Percentiles rank a stretch among this genome's conserved stretches.
Evolutionary conservation across 768 basidiomycete genomes (phyloP).

Genomic region (Lepiota venenata): DNA sequence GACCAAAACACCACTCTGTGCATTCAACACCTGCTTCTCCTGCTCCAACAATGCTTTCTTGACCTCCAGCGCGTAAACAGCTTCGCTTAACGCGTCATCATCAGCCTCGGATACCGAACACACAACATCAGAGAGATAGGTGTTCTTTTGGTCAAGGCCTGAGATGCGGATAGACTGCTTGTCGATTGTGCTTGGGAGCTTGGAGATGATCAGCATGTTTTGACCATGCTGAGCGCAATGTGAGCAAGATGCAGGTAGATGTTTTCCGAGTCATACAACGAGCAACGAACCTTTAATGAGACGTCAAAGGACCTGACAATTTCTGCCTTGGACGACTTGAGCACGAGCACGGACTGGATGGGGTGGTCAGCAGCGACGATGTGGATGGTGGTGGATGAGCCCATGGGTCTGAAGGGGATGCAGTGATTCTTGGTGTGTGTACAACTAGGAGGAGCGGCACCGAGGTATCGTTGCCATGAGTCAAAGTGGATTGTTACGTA

Average conservation of each 20-base stretch:
- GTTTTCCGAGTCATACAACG: background rate
- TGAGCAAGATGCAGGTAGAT: too few species aligned
- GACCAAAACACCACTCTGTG: constrained; percentile 39
- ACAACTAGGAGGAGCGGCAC: too few species aligned
- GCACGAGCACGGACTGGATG: constrained; percentile 54
- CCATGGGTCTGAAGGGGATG: too few species aligned
- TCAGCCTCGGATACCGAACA: constrained; percentile 30
- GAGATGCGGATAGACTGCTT: constrained; percentile 50
- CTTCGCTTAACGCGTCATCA: constrained; percentile 24
- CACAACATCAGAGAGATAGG: constrained; percentile 48
- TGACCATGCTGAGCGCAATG: constrained; percentile 39
- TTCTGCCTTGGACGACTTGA: constrained; percentile 54
- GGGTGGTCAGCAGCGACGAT: constrained; percentile 34
- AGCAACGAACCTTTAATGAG: constrained; percentile 39
- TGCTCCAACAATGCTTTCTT: constrained; percentile 33
- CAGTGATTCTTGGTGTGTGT: too few species aligned
- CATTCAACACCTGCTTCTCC: constrained; percentile 35
- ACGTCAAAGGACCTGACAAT: constrained; percentile 48
- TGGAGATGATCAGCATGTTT: constrained; percentile 46
- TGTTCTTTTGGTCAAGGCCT: constrained; percentile 29
- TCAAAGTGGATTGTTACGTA: too few species aligned
- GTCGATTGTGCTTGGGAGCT: constrained; percentile 47
- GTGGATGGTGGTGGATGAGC: too few species aligned
- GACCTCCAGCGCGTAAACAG: constrained; percentile 29
- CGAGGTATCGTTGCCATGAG: too few species aligned